Evolutionary conservation across 805 yeast species (phyloP), one percentile per base, ranked within the genome.

Genomic region (Yamadazyma olivae): DNA sequence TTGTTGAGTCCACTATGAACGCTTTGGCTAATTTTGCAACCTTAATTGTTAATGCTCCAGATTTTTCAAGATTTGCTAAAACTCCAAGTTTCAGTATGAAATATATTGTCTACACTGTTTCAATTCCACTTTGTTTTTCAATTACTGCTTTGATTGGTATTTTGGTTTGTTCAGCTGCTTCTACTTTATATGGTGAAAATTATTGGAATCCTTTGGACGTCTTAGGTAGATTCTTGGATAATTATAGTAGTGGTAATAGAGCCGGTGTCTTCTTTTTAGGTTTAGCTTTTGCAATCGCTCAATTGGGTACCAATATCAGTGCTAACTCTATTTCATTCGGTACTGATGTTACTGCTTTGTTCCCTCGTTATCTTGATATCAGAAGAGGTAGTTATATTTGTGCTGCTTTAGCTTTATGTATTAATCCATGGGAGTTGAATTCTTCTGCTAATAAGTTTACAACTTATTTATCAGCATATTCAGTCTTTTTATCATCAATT

Each of bases 201-300:
- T 75, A 74, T 54, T 88, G 96, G 96, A 75, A 83, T 35, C 96
- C 96, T 6, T 63, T 88, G 39, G 95, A 84, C 46, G 85, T 85
- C 3, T 66, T 88, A 47, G 71, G 71, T 12, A 64, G 74, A 33
- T 85, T 83, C 51, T 72, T 88, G 48, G 49, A 64, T 46, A 43
- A 59, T 45, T 63, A 59, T 49, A 49, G 63, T 14, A 39, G 65
- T 17, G 70, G 69, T 13, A 60, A 57, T 41, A 50, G 73, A 34
- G 71, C 71, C 10, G 73, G 73, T 18, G 70, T 65, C 0, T 67
- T 67, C 41, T 54, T 66, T 37, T 53, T 64, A 33, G 56, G 61
- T 23, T 45, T 57, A 6, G 61, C 67, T 1, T 63, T 66, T 53
- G 70, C 70, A 3, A 53, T 64, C 37, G 70, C 70, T 14, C 71